Evolutionary conservation across 208 protist species (phyloP).

Genomic region (Porcisia deanei): DNA sequence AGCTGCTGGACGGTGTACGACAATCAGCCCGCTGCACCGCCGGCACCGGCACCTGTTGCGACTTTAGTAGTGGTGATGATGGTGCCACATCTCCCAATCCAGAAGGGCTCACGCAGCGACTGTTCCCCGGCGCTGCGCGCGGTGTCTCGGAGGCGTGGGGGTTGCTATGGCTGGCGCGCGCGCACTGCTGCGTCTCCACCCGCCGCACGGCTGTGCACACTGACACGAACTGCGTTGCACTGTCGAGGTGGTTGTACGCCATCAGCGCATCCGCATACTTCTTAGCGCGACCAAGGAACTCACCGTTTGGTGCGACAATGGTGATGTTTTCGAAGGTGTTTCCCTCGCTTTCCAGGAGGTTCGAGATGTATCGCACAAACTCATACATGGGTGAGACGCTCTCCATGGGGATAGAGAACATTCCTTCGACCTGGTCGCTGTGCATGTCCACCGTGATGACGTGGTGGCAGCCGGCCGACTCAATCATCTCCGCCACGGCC

Average conservation of each 20-base stretch:
- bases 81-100: neutral
- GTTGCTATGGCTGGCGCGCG: neutral
- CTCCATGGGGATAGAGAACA: conserved; percentile 94
- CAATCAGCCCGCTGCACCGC: neutral
- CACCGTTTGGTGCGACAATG: conserved; percentile 66
- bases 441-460: conserved; percentile 94
- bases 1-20: conserved; percentile 21
- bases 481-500: conserved; percentile 90
- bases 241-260: conserved; percentile 70
- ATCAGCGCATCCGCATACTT: conserved; percentile 87
- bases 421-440: conserved; percentile 92
- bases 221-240: conserved; percentile 68
- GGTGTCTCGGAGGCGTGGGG: neutral
- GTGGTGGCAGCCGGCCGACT: conserved; percentile 88
- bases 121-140: neutral
- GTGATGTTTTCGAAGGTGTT: conserved; percentile 71
- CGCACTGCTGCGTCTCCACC: conserved; percentile 27
- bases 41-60: neutral
- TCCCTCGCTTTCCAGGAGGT: conserved; percentile 68
- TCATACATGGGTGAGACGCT: conserved; percentile 85
- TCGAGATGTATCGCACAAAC: conserved; percentile 81
- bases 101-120: neutral
- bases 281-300: conserved; percentile 70
- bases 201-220: conserved; percentile 82
- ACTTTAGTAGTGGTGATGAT: neutral